Percentiles rank a stretch among this genome's conserved stretches.
These are phyloP conservation scores for Lolium rigidum DNA, from an alignment of 176 grass and related monocot genomes.

Conservation along the genomic window DNA sequence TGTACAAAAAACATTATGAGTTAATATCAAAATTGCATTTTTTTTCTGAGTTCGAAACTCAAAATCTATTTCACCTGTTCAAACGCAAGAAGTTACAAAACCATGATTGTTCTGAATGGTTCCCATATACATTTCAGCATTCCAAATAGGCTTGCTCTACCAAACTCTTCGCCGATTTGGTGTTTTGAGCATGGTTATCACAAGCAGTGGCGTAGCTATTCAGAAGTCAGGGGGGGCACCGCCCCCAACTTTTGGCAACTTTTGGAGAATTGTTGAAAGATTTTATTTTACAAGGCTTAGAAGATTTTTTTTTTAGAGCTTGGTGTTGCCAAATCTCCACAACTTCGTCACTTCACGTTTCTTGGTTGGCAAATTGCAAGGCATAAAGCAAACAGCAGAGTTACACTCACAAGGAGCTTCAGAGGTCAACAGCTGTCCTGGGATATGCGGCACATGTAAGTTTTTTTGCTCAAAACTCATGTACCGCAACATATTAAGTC, in stretches of 20 bases:
- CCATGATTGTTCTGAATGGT: not conserved
- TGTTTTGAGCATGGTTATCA: slow-evolving; percentile 4
- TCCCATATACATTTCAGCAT: not conserved
- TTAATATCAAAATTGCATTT: not conserved
- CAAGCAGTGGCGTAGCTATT: no score
- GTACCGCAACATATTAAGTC: not conserved
- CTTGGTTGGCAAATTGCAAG: slow-evolving; percentile 51
- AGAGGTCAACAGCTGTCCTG: slow-evolving; percentile 55
- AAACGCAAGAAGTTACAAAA: not conserved
- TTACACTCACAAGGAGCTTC: slow-evolving; percentile 42
- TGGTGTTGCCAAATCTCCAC: no score
- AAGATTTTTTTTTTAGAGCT: no score
- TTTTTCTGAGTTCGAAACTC: not conserved
- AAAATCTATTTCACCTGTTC: not conserved
- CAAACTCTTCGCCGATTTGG: not conserved
- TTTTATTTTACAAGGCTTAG: no score
- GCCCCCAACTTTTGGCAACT: no score
- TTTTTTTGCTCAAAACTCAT: not conserved
- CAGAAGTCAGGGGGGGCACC: no score
- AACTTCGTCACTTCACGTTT: not conserved
- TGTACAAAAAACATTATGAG: not conserved
- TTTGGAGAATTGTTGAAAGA: no score
- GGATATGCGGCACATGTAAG: slow-evolving; percentile 67
- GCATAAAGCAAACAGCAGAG: slow-evolving; percentile 32
- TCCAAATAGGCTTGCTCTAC: not conserved